Base-by-base conservation (phyloP, 2,329 filamentous ascomycete genomes). In the Fusarium anthophilum region DNA sequence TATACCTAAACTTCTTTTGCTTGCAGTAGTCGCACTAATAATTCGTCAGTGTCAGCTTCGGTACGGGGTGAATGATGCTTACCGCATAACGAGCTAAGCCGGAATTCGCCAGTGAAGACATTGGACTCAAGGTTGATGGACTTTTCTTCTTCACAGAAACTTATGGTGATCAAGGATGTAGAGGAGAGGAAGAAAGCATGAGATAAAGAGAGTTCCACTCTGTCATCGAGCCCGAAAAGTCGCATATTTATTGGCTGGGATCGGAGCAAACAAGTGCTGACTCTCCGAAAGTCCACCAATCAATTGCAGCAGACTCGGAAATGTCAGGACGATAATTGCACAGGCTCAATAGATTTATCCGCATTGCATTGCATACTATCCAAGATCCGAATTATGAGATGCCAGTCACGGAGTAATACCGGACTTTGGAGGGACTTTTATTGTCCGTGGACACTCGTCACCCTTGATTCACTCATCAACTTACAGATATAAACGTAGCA, bases 1-100 rank as follows among this genome's bases (percentile, higher is more conserved):
- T 15, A 35, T 35, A 14, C 32, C 59, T 56, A 30, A 59, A 53
- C 15, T 65, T 68, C 24, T 59, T 68, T 8, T 54, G 60, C 24
- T 38, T 65, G 28, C 65, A 68, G 7, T 68, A 41, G 28, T 68
- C 61, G 26, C 65, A 68, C 65, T 68, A 7, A 35, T 26, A 0
- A 5, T 11, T 35, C 1, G 10, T 59, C 8, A 58, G 35, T 2
- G 8, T 28, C 12, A 37, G 15, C 12, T 14, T 28, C 15, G 14
- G 15, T 9, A 18, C 18, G 8, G 18, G 15, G 6, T 24, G 20
- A 5, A 9, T 38, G 8, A 22, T 32, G 64, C 37, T 38, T n/a
- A 65, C 65, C 6, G 65, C 60, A 24, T 54, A 68, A 26, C 60
- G 65, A 41, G 65, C 53, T 5, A 58, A 22, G 7, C 8, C 8